A percentile compares a stretch with the other conserved stretches of the same genome.
phyloP scores from a whole-genome alignment of 306 rosid species.

The Dicorynia guianensis region DNA sequence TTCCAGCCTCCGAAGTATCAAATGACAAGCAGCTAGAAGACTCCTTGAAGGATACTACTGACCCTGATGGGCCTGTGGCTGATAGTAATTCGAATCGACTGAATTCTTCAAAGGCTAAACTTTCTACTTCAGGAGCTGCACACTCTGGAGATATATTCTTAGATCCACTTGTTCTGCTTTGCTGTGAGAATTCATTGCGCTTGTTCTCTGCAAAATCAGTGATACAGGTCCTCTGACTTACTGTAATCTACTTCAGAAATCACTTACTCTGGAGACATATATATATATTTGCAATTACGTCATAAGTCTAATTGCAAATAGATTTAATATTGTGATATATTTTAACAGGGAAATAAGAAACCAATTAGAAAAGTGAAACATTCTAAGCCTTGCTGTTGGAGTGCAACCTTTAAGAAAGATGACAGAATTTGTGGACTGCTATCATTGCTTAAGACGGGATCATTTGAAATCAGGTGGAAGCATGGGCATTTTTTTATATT shows the following conservation, averaged over 20 bases:
- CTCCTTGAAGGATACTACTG: constrained; percentile 46
- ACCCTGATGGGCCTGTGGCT: constrained; percentile 43
- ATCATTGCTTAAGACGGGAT: constrained; percentile 84
- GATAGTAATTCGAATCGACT: constrained; percentile 45
- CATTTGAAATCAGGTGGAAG: constrained; percentile 82
- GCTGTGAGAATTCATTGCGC: constrained; percentile 82
- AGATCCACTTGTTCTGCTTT: constrained; percentile 74
- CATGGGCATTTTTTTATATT: constrained; percentile 35
- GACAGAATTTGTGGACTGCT: constrained; percentile 68
- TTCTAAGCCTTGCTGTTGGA: constrained; percentile 75
- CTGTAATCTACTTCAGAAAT: constrained; percentile 48
- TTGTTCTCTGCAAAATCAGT: constrained; percentile 75
- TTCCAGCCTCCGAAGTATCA: constrained; percentile 55
- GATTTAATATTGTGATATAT: constrained; percentile 36
- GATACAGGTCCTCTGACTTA: constrained; percentile 71
- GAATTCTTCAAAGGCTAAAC: constrained; percentile 54
- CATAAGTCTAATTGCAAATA: constrained; percentile 32
- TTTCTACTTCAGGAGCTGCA: constrained; percentile 55
- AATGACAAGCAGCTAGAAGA: constrained; percentile 61
- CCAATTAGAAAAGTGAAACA: constrained; percentile 74
- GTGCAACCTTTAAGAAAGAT: constrained; percentile 70
- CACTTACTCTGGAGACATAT: constrained; percentile 40
- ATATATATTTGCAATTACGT: constrained; percentile 20
- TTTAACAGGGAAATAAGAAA: constrained; percentile 78
- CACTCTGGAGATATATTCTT: constrained; percentile 52